Evolutionary conservation across 331 rosid species (phyloP), one percentile per base, ranked within the genome.

Genomic region (Spiraea crenata): DNA sequence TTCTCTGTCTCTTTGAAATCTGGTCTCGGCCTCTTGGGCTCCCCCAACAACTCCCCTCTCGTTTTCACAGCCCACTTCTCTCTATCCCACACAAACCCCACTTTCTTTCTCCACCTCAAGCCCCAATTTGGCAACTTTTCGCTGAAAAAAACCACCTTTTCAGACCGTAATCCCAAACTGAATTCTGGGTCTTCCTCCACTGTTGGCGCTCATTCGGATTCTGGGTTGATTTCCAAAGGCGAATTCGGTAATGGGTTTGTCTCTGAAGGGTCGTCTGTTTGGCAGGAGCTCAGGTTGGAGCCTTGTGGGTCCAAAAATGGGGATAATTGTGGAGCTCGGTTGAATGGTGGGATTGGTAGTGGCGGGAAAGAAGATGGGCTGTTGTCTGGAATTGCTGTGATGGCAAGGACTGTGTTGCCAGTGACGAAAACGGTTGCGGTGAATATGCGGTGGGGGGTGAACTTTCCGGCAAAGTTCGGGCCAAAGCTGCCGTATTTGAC

Each of bases 91-190:
- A 3, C 85, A 14, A 73, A 79, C 60, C 97, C 97, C 10, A 66
- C 83, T 72, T 93, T 93, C 84, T 90, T 75, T 63, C 90, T 93
- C 41, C 96, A 87, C 60, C 63, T 90, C 72, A 90, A 84, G 70
- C 98, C 98, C 80, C 96, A 85, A 68, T 74, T 90, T 11, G 98
- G 97, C 6, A 70, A 90, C 74, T 90, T 90, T 59, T 85, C 91
- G 3, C 85, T 93, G 16, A 69, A 70, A 34, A 87, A 86, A 80
- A 74, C 92, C 62, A 81, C 90, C 39, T 63, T 74, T 60, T 93
- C 97, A 0, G 81, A 85, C 44, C 66, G 83, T 31, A n/a, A 34
- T 35, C 0, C 69, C 59, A 39, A 65, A 58, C 78, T 46, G 54
- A 51, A 60, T 65, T 85, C 89, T 65, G 80, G 65, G 70, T 63